phyloP scores from a whole-genome alignment of 441 rosid genomes.

The Populus hybrid region DNA sequence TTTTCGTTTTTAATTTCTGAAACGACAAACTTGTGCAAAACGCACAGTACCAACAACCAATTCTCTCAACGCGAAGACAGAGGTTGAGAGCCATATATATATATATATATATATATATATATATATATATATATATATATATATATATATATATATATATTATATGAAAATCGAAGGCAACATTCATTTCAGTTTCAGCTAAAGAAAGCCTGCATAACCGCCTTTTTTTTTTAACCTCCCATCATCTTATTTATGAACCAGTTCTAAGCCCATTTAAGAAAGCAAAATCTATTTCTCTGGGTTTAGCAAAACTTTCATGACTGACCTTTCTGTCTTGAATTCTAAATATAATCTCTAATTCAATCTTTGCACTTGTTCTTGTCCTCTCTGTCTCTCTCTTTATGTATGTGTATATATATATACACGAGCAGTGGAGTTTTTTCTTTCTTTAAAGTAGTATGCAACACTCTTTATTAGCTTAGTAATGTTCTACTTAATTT shows the following conservation, averaged over 20 bases:
- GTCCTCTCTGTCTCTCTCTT: neutral
- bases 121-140: neutral
- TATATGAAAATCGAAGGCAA: neutral
- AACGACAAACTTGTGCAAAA: too few relatives aligned
- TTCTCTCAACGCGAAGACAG: neutral
- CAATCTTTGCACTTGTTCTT: neutral
- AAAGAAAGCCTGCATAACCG: neutral
- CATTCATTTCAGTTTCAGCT: constrained; percentile 10
- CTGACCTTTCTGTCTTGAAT: constrained; percentile 8
- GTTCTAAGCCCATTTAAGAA: constrained; percentile 2
- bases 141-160: too few relatives aligned
- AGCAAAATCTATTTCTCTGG: constrained; percentile 6
- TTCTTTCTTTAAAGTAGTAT: neutral
- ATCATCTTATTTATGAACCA: neutral
- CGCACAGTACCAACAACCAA: neutral
- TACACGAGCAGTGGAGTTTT: neutral
- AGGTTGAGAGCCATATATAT: neutral
- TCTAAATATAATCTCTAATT: neutral
- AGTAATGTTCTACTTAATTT: neutral
- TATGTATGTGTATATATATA: neutral
- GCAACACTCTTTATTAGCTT: neutral
- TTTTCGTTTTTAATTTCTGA: neutral
- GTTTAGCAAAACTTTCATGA: constrained; percentile 18
- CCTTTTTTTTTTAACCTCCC: constrained; percentile 18
- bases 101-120: neutral